Percentiles rank a stretch among this genome's conserved stretches.
Conservation (phyloP, 495 filamentous ascomycete species). For the Platismatia glauca region DNA sequence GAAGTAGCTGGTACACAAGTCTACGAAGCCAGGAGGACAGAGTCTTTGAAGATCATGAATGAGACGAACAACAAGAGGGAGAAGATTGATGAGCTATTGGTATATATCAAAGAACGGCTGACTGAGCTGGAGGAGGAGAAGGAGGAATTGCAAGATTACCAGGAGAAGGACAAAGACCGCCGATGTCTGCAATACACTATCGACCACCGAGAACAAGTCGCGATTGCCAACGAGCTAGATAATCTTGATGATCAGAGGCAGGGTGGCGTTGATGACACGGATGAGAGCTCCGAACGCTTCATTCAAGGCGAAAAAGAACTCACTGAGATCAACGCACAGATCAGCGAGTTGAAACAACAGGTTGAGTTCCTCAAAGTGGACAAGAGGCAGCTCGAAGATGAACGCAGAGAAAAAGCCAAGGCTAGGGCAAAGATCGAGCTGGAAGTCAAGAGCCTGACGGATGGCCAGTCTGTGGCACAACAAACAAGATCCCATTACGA, state of each 20-base stretch:
- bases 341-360: slow-evolving; percentile 68
- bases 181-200: slow-evolving; percentile 92
- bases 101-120: slow-evolving; percentile 84
- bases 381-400: slow-evolving; percentile 78
- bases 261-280: slow-evolving; percentile 70
- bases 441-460: slow-evolving; percentile 67
- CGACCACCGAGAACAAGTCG: slow-evolving; percentile 77
- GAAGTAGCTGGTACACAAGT: slow-evolving; percentile 96
- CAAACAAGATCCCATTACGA: slow-evolving; percentile 61
- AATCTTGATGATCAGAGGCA: slow-evolving; percentile 75
- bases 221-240: slow-evolving; percentile 65
- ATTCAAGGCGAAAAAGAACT: slow-evolving; percentile 75
- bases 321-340: slow-evolving; percentile 62
- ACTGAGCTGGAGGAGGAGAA: slow-evolving; percentile 92
- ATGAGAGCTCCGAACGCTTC: slow-evolving; percentile 70
- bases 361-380: slow-evolving; percentile 84
- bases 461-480: slow-evolving; percentile 71
- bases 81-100: slow-evolving; percentile 88
- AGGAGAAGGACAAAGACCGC: slow-evolving; percentile 90
- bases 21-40: slow-evolving; percentile 82
- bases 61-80: slow-evolving; percentile 89
- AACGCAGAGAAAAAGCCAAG: slow-evolving; percentile 70
- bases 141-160: slow-evolving; percentile 82
- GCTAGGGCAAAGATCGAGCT: slow-evolving; percentile 76
- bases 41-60: slow-evolving; percentile 92